Percentiles rank a stretch among this genome's conserved stretches.
phyloP scores from a whole-genome alignment of 306 rosid species.

The Quercus wislizeni region DNA sequence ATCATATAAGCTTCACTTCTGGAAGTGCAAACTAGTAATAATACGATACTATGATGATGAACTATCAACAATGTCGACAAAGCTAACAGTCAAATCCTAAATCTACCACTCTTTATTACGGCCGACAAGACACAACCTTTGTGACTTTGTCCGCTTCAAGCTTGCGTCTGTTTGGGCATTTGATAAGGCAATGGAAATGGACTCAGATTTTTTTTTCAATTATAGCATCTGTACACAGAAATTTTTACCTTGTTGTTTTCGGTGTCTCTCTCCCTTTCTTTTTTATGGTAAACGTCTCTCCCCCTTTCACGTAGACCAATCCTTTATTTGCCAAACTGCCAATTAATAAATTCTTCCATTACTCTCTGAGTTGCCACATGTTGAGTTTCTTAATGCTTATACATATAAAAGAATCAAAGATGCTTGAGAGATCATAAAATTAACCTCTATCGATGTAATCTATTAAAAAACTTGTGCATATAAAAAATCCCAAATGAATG shows the following conservation, averaged over 20 bases:
- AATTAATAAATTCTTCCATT: neutral
- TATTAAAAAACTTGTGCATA: neutral
- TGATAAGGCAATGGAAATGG: neutral
- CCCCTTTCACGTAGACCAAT: neutral
- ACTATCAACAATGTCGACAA: neutral
- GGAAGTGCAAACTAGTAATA: too few species aligned
- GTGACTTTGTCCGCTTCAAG: neutral
- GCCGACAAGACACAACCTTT: neutral
- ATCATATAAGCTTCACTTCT: too few species aligned
- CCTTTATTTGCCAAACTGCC: neutral
- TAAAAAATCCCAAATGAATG: neutral
- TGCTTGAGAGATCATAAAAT: neutral
- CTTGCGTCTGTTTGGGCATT: neutral
- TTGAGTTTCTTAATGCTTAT: neutral
- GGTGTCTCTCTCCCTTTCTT: neutral
- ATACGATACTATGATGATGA: too few species aligned
- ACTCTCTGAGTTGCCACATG: neutral
- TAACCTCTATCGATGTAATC: neutral
- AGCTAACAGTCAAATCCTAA: neutral
- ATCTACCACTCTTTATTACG: neutral
- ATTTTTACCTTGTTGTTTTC: neutral
- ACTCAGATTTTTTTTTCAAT: neutral
- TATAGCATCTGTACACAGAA: neutral
- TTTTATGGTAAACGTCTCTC: neutral
- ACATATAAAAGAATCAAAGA: too few species aligned